Conservation (phyloP, 805 yeast species). For the Danielia oregonensis region DNA sequence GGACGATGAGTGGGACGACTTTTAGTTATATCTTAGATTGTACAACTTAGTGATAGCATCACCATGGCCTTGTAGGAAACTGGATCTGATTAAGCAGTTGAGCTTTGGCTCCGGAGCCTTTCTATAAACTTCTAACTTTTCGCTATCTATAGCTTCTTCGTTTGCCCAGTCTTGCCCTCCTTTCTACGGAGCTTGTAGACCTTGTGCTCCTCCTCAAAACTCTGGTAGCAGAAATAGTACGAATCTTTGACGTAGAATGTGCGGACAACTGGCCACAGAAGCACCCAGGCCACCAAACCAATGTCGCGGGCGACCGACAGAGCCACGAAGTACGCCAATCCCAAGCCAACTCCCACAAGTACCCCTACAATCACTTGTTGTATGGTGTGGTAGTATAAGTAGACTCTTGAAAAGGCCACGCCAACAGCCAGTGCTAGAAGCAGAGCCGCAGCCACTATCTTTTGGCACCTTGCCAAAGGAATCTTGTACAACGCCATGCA, state of each 20-base stretch:
- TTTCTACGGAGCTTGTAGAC: too few relatives aligned
- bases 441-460: constrained; percentile 23
- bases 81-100: too few relatives aligned
- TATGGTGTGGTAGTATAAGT: constrained; percentile 70
- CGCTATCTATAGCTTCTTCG: too few relatives aligned
- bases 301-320: constrained; percentile 56
- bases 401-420: constrained; percentile 70
- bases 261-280: constrained; percentile 54
- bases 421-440: constrained; percentile 28
- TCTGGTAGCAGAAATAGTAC: constrained; percentile 44
- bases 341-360: constrained; percentile 57
- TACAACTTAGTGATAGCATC: too few relatives aligned
- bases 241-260: constrained; percentile 59
- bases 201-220: constrained; percentile 44
- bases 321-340: constrained; percentile 52
- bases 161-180: too few relatives aligned
- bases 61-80: too few relatives aligned
- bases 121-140: too few relatives aligned
- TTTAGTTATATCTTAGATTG: too few relatives aligned
- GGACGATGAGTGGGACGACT: constrained; percentile 67
- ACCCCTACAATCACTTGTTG: constrained; percentile 76
- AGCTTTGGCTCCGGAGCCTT: too few relatives aligned
- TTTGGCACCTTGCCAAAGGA: constrained; percentile 13
- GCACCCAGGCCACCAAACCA: constrained; percentile 65
- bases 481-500: constrained; percentile 45